Evolutionary conservation across 2,329 filamentous ascomycete genomes (phyloP).

Genomic region (Samsoniella hepiali): DNA sequence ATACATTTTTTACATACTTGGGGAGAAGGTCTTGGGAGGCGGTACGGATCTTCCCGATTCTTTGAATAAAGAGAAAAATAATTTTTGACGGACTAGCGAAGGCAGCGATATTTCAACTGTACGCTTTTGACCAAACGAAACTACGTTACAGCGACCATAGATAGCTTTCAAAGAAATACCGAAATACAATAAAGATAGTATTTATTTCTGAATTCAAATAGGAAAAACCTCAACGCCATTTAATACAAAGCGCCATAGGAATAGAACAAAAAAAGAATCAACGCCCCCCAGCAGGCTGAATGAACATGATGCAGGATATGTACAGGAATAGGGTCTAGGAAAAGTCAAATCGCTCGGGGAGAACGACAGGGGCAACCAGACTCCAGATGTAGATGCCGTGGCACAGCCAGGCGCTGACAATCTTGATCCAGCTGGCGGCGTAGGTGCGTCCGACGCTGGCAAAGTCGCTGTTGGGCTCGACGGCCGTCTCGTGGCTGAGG

Average conservation of each 20-base stretch:
- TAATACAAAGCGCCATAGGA: background rate
- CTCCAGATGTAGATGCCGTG: constrained; percentile 95
- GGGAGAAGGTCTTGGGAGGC: background rate
- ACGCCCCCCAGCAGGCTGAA: background rate
- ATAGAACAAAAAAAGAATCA: background rate
- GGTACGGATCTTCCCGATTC: background rate
- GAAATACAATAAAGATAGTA: background rate
- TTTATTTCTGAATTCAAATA: background rate
- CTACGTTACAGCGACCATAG: background rate
- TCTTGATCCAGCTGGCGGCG: constrained; percentile 99
- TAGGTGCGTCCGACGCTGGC: constrained; percentile 92
- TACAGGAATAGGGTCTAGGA: constrained; percentile 27
- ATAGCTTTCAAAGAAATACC: background rate
- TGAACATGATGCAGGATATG: background rate
- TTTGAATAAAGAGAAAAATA: constrained; percentile 5
- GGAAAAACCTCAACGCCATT: background rate
- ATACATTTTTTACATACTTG: background rate
- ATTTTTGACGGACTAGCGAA: background rate
- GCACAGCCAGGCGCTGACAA: constrained; percentile 94
- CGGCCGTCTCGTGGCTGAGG: constrained; percentile 67
- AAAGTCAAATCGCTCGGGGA: constrained; percentile 82
- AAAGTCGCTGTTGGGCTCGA: constrained; percentile 65
- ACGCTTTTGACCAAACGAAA: background rate
- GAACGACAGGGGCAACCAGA: constrained; percentile 75
- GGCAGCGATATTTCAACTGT: background rate